Conservation (phyloP, 1,284 basidiomycete genomes). For the Boletus calvinii region DNA sequence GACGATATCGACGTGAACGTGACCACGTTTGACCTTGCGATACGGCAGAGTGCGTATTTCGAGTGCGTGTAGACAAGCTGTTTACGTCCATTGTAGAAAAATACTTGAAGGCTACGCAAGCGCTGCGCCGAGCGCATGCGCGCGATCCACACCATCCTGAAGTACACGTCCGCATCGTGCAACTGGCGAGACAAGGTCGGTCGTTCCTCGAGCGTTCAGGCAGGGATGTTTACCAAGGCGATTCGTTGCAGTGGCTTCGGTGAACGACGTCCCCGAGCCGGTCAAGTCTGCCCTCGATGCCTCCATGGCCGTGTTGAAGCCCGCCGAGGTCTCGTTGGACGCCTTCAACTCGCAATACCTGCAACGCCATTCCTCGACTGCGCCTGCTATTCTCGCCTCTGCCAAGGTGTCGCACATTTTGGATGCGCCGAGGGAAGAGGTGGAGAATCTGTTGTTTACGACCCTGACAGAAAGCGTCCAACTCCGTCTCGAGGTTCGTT, state of each 20-base stretch:
- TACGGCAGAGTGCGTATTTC: constrained; percentile 55
- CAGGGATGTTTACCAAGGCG: not conserved
- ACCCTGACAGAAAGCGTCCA: constrained; percentile 45
- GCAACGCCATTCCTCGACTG: constrained; percentile 55
- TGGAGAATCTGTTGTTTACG: constrained; percentile 60
- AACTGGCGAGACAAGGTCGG: constrained; percentile 60
- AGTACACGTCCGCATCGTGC: constrained; percentile 69
- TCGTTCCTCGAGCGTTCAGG: not conserved
- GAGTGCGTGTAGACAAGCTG: constrained; percentile 12
- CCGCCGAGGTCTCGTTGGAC: constrained; percentile 57
- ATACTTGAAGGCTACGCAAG: constrained; percentile 75
- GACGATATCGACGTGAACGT: constrained; percentile 72
- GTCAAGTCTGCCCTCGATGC: constrained; percentile 44
- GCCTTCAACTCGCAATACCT: constrained; percentile 75
- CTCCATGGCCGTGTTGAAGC: constrained; percentile 51
- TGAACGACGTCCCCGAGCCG: constrained; percentile 43
- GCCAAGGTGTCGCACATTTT: constrained; percentile 54
- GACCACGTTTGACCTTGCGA: constrained; percentile 76
- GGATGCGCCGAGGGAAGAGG: constrained; percentile 50
- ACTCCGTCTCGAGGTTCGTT: constrained; percentile 52
- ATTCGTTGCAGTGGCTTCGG: constrained; percentile 38
- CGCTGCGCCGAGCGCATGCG: constrained; percentile 59
- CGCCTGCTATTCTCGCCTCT: constrained; percentile 56
- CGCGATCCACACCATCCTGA: constrained; percentile 63
- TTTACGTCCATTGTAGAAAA: constrained; percentile 55